Evolutionary conservation across 371 early-diverging fungal genomes (phyloP).

Genomic region (Mucor velutinosus): DNA sequence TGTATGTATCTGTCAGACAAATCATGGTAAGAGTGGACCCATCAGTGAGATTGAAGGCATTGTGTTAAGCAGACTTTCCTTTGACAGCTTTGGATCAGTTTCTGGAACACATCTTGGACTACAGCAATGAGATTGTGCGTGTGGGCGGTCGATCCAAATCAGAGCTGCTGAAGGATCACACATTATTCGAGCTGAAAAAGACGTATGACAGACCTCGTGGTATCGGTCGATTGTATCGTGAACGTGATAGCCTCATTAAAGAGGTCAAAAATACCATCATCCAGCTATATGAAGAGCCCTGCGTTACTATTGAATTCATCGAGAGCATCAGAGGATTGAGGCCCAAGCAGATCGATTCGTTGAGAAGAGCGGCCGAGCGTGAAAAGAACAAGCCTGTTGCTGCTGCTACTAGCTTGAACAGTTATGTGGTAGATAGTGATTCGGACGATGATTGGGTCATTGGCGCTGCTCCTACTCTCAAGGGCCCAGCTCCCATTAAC

Average conservation of each 20-base stretch:
- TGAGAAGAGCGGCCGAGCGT: conserved; percentile 39
- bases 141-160: conserved; percentile 66
- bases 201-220: conserved; percentile 32
- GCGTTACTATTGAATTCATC: conserved; percentile 48
- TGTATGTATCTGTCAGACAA: conserved; percentile 71
- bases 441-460: conserved; percentile 46
- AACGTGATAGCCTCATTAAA: conserved; percentile 40
- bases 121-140: conserved; percentile 57
- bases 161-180: conserved; percentile 37
- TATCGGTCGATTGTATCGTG: conserved; percentile 29
- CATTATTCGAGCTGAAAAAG: conserved; percentile 52
- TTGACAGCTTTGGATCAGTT: conserved; percentile 71
- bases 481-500: conserved; percentile 1
- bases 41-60: neutral
- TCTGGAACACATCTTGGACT: conserved; percentile 54
- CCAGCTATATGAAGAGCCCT: conserved; percentile 56
- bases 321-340: conserved; percentile 33
- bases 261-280: conserved; percentile 39
- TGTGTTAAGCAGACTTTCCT: neutral
- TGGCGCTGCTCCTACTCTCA: conserved; percentile 15
- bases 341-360: conserved; percentile 43
- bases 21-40: conserved; percentile 51
- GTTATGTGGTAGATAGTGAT: conserved; percentile 19
- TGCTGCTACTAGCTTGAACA: conserved; percentile 2
- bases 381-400: conserved; percentile 25